phyloP scores from a whole-genome alignment of 2,329 filamentous ascomycete genomes.

The Trichoderma semiorbis region DNA sequence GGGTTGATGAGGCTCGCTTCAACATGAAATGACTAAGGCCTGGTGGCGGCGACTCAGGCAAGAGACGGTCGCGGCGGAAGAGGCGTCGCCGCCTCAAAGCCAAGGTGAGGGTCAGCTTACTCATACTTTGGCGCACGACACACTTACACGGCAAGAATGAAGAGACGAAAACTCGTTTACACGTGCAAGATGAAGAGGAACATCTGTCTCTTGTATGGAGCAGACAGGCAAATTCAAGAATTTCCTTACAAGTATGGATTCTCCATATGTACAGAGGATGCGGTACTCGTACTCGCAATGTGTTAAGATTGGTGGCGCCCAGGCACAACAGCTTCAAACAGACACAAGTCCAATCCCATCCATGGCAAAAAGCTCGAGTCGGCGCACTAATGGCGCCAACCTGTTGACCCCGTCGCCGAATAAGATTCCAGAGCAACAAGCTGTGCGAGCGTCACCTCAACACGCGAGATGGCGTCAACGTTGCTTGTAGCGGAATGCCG shows the following conservation, averaged over 20 bases:
- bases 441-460: background rate
- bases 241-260: background rate
- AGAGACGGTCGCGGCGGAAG: background rate
- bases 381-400: conserved; percentile 12
- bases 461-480: background rate
- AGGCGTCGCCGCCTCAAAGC: background rate
- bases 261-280: background rate
- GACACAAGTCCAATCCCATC: background rate
- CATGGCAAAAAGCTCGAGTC: background rate
- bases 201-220: background rate
- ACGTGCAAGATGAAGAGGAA: background rate
- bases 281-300: background rate
- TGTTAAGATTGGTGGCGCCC: background rate
- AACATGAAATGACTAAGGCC: background rate
- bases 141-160: background rate
- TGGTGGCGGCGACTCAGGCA: background rate
- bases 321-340: background rate
- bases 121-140: background rate
- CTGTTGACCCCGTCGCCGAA: background rate
- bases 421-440: background rate
- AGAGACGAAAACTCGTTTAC: background rate
- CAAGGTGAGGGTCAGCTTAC: conserved; percentile 6
- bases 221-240: background rate
- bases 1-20: background rate
- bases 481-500: background rate